Base-by-base conservation (phyloP, 1,284 basidiomycete genomes). In the Ganoderma lucidum region DNA sequence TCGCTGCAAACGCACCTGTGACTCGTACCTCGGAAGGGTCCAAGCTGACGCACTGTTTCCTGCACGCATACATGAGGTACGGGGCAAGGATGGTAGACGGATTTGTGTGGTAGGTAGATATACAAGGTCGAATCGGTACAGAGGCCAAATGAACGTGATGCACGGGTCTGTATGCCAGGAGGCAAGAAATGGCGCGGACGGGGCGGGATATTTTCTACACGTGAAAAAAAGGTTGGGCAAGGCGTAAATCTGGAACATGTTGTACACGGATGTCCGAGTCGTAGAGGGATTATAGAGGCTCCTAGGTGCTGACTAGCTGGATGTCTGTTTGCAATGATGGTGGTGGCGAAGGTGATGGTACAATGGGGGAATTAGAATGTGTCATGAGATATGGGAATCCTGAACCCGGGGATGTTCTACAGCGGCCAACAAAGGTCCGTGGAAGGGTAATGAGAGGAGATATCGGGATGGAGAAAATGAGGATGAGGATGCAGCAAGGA, bases 61-160 rank as follows among this genome's bases (percentile, higher is more conserved):
- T 63, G 62, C 45, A 63, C 30, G 44, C 44, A 63, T 28, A 30
- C 59, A 51, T 28, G 48, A 63, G 62, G 62, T 15, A 17, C 12
- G 17, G n/a, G 19, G 48, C 23, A 23, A 51, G 10, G 14, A 51
- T 28, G 23, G 48, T 28, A 51, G 48, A 51, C 23, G 23, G 23
- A 51, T n/a, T 51, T 51, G 48, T 12, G 48, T 28, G 23, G 23
- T 51, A 63, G 32, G 42, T 63, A 35, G 45, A 63, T 48, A 30
- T 63, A 63, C 14, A 71, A 69, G 3, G 76, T 78, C 60, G 82
- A 41, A n/a, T 53, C 65, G 64, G 23, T 59, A 59, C 39, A 44
- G 59, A 10, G 6, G 59, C 23, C 32, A 39, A 71, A 67, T 39
- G 70, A 69, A 60, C 39, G 70, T 66, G 45, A 28, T 44, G 59